Percentiles rank a stretch among this genome's conserved stretches.
Evolutionary conservation across 805 yeast genomes (phyloP).

Genomic region (Kazachstania taianensis): DNA sequence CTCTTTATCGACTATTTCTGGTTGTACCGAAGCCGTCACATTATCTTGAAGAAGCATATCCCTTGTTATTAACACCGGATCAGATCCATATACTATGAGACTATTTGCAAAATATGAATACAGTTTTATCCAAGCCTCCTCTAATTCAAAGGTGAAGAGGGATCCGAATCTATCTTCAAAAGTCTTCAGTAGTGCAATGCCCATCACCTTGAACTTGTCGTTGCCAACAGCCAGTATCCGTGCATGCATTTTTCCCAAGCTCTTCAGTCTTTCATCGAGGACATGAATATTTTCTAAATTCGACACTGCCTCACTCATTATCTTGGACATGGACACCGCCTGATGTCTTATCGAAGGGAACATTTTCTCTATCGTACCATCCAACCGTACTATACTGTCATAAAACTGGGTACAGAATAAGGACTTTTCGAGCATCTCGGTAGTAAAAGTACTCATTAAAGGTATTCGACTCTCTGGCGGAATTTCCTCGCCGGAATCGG

Average conservation of each 20-base stretch:
- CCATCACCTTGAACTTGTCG: slow-evolving; percentile 60
- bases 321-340: slow-evolving; percentile 73
- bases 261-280: slow-evolving; percentile 49
- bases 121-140: slow-evolving; percentile 60
- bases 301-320: slow-evolving; percentile 54
- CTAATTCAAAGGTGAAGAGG: slow-evolving; percentile 48
- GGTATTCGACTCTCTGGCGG: neutral
- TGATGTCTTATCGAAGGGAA: slow-evolving; percentile 74
- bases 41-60: no score
- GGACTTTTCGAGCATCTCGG: slow-evolving; percentile 31
- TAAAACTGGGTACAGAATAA: slow-evolving; percentile 71
- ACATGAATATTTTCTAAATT: slow-evolving; percentile 49
- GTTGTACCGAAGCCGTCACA: no score
- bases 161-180: slow-evolving; percentile 51
- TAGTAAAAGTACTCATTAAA: no score
- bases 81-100: slow-evolving; percentile 41
- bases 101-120: slow-evolving; percentile 62
- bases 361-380: slow-evolving; percentile 48
- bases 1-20: no score
- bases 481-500: neutral
- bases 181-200: slow-evolving; percentile 58
- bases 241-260: slow-evolving; percentile 65
- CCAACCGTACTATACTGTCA: slow-evolving; percentile 52
- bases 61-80: slow-evolving; percentile 19
- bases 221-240: slow-evolving; percentile 67